These are phyloP conservation scores for Punica granatum DNA, from an alignment of 345 rosid genomes.

Conservation along the genomic window DNA sequence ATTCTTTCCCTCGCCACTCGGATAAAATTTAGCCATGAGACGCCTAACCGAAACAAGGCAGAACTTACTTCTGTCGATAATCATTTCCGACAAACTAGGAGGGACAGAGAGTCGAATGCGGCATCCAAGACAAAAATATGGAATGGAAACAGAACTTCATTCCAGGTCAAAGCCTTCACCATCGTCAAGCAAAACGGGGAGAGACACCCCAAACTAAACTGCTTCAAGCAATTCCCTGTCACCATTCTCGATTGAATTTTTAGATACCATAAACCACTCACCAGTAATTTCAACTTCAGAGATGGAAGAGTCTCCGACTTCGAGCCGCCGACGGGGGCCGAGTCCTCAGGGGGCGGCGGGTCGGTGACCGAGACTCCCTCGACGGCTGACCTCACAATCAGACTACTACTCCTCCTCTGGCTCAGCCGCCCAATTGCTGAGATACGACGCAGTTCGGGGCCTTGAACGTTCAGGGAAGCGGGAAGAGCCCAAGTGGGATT, in stretches of 20 bases:
- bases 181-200: not conserved
- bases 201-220: not conserved
- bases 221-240: not conserved
- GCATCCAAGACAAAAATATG: not conserved
- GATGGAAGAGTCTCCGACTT: not conserved
- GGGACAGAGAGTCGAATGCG: too few species aligned
- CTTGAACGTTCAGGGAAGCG: not conserved
- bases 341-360: not conserved
- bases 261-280: not conserved
- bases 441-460: not conserved
- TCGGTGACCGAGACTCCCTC: not conserved
- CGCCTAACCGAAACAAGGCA: too few species aligned
- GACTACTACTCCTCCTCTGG: not conserved
- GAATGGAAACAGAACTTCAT: not conserved
- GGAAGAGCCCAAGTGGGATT: not conserved
- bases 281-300: constrained; percentile 6
- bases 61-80: not conserved
- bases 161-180: not conserved
- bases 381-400: not conserved
- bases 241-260: not conserved
- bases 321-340: not conserved
- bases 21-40: too few species aligned
- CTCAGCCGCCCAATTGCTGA: not conserved
- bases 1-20: too few species aligned
- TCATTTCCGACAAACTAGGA: not conserved